These are phyloP conservation scores for Rosellinia necatrix DNA, from an alignment of 2,329 filamentous ascomycete species.

Conservation along the genomic window DNA sequence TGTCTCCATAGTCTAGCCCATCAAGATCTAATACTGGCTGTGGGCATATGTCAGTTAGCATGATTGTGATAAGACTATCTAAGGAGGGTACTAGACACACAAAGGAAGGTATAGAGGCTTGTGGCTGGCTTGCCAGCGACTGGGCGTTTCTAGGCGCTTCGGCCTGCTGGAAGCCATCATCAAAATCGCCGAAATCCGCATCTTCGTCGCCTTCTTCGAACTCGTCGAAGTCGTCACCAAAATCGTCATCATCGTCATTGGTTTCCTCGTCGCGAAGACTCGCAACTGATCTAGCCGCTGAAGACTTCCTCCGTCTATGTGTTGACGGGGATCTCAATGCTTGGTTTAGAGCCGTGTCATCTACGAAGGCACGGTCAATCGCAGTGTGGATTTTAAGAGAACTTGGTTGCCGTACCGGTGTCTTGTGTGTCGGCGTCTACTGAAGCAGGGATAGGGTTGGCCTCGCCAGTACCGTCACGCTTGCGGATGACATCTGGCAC, in stretches of 20 bases:
- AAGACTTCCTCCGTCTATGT: conserved; percentile 39
- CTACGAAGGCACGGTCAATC: conserved; percentile 45
- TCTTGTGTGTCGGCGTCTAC: conserved; percentile 39
- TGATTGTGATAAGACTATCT: conserved; percentile 39
- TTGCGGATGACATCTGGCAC: conserved; percentile 55
- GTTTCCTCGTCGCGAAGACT: conserved; percentile 38
- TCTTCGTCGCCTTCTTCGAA: conserved; percentile 63
- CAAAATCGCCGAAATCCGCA: conserved; percentile 70
- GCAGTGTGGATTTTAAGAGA: conserved; percentile 42
- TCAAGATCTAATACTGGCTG: conserved; percentile 73
- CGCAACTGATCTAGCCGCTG: conserved; percentile 35
- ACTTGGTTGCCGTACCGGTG: conserved; percentile 45
- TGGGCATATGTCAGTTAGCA: conserved; percentile 34
- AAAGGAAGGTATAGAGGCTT: conserved; percentile 46
- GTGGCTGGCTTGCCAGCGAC: conserved; percentile 41
- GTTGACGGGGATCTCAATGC: conserved; percentile 36
- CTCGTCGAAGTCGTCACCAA: conserved; percentile 66
- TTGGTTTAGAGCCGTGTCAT: conserved; percentile 37
- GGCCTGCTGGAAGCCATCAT: conserved; percentile 70
- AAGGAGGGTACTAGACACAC: conserved; percentile 49
- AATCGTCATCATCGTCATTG: conserved; percentile 50
- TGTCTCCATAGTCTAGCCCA: conserved; percentile 62
- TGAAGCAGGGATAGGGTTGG: conserved; percentile 35
- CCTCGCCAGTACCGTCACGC: conserved; percentile 46
- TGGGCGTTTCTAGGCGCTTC: conserved; percentile 43